Percentiles rank a stretch among this genome's conserved stretches.
phyloP scores from a whole-genome alignment of 225 moss, liverwort and hornwort genomes.

The Bryum argenteum region DNA sequence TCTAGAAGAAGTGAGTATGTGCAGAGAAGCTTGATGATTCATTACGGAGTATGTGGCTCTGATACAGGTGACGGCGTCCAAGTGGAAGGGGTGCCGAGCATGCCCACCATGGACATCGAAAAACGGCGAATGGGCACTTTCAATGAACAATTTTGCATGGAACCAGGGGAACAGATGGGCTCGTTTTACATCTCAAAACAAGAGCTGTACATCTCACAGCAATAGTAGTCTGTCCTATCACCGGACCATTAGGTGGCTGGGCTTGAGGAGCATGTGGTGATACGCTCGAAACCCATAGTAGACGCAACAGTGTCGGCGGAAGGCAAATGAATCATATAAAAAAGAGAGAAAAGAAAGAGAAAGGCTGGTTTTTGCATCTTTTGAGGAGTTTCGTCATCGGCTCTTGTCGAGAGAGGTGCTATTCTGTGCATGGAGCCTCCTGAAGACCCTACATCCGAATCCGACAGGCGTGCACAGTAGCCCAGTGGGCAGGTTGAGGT shows the following conservation, averaged over 20 bases:
- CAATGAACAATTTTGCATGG: slow-evolving; percentile 91
- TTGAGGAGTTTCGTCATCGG: slow-evolving; percentile 1
- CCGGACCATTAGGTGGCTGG: slow-evolving; percentile 1
- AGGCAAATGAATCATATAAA: slow-evolving; percentile 1
- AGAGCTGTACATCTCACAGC: slow-evolving; percentile 81
- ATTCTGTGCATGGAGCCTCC: not conserved
- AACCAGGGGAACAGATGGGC: slow-evolving; percentile 91
- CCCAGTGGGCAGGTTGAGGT: no score
- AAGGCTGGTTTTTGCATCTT: not conserved
- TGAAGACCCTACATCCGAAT: not conserved
- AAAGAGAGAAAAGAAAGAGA: not conserved
- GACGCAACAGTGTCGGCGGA: slow-evolving; percentile 1
- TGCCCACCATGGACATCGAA: slow-evolving; percentile 71
- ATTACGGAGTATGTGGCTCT: slow-evolving; percentile 18
- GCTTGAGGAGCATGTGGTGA: not conserved
- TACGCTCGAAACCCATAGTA: slow-evolving; percentile 1
- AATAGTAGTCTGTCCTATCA: slow-evolving; percentile 47
- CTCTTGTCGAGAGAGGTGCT: not conserved
- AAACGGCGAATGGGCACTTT: slow-evolving; percentile 90
- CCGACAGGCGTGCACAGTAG: not conserved
- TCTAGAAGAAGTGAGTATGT: not conserved
- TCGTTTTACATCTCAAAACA: slow-evolving; percentile 92
- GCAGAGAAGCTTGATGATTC: not conserved
- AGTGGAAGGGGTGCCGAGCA: slow-evolving; percentile 91
- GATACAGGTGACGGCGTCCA: slow-evolving; percentile 84